A percentile compares a stretch with the other conserved stretches of the same genome.
phyloP scores from a whole-genome alignment of 805 yeast genomes.

The Gaillardinia entomophila region DNA sequence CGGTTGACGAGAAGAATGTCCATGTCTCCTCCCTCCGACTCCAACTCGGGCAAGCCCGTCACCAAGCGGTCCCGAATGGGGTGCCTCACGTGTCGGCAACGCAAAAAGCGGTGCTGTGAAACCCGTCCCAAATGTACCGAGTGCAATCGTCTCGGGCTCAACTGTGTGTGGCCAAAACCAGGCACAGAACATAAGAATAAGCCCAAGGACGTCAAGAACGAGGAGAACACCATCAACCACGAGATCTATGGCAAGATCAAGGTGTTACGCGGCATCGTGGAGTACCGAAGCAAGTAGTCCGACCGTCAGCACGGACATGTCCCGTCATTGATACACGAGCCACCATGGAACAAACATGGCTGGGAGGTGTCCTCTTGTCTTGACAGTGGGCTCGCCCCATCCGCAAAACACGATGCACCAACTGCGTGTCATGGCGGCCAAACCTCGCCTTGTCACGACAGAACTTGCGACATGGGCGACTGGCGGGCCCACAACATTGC shows the following conservation, averaged over 20 bases:
- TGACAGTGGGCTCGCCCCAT: too few species aligned
- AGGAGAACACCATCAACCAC: constrained; percentile 50
- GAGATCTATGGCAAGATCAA: constrained; percentile 53
- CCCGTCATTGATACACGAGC: too few species aligned
- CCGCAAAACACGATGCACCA: too few species aligned
- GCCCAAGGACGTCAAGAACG: constrained; percentile 44
- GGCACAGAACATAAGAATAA: constrained; percentile 60
- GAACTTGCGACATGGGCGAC: too few species aligned
- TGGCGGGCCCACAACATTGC: too few species aligned
- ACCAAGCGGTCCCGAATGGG: constrained; percentile 63
- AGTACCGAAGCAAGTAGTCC: constrained; percentile 22
- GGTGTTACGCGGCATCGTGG: constrained; percentile 60
- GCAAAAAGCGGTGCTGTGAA: constrained; percentile 79
- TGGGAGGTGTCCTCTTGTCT: too few species aligned
- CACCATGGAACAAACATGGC: too few species aligned
- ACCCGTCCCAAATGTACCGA: constrained; percentile 60
- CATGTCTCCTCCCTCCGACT: neutral
- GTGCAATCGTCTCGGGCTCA: constrained; percentile 57
- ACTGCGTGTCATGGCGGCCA: too few species aligned
- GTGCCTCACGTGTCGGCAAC: constrained; percentile 68
- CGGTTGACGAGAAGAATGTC: neutral
- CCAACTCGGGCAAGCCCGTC: constrained; percentile 6
- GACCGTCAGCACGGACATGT: too few species aligned
- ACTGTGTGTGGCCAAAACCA: constrained; percentile 70
- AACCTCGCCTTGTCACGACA: too few species aligned